Conservation (phyloP, 1,139 yeast species). For the Candida sojae region DNA sequence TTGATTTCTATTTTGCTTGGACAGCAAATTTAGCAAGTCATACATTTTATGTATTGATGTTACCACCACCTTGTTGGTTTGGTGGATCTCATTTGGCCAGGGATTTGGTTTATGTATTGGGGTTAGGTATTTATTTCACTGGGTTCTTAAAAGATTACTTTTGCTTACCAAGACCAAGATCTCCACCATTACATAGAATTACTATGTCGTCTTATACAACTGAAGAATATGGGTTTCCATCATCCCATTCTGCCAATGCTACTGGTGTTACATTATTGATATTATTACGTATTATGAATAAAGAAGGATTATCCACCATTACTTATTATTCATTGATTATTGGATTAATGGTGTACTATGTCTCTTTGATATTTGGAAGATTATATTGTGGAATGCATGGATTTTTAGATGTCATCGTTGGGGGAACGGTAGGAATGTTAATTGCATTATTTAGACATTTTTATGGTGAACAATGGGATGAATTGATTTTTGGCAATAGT, state of each 20-base stretch:
- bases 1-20: constrained; percentile 82
- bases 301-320: constrained; percentile 9
- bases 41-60: constrained; percentile 85
- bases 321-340: constrained; percentile 14
- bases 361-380: constrained; percentile 75
- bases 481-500: constrained; percentile 28
- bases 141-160: constrained; percentile 82
- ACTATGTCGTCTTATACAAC: constrained; percentile 89
- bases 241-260: constrained; percentile 92
- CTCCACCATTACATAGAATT: constrained; percentile 89
- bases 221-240: constrained; percentile 93
- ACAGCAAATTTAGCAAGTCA: constrained; percentile 92
- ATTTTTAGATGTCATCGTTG: constrained; percentile 69
- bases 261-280: constrained; percentile 68
- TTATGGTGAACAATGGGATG: constrained; percentile 44
- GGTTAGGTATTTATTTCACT: constrained; percentile 78
- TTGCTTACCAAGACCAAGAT: constrained; percentile 88
- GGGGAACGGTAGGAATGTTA: constrained; percentile 60
- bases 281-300: constrained; percentile 21
- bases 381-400: constrained; percentile 99
- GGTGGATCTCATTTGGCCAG: constrained; percentile 64
- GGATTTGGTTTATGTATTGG: constrained; percentile 75
- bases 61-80: constrained; percentile 86
- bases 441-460: constrained; percentile 45
- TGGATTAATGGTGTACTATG: constrained; percentile 49